Percentiles rank a stretch among this genome's conserved stretches.
These are phyloP conservation scores for Oenanthe javanica DNA, from an alignment of 140 eudicot species.

Conservation along the genomic window DNA sequence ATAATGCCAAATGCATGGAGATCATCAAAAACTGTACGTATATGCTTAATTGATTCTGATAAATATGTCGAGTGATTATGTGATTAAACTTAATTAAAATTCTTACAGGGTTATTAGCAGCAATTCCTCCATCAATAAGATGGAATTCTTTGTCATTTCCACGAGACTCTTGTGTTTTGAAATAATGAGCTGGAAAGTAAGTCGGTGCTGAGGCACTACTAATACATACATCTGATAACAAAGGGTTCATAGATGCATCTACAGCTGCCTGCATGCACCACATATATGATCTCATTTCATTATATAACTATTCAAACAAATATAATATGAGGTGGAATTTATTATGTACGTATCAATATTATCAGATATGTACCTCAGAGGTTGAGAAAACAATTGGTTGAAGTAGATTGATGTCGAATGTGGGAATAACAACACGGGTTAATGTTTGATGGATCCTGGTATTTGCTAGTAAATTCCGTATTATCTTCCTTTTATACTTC, in stretches of 20 bases:
- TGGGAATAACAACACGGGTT: slow-evolving; percentile 16
- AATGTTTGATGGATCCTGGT: slow-evolving; percentile 9
- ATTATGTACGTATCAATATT: neutral
- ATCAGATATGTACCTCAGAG: slow-evolving; percentile 1
- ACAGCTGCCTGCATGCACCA: slow-evolving; percentile 7
- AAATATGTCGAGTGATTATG: neutral
- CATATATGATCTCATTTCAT: neutral
- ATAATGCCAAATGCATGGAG: too few species aligned
- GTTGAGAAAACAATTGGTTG: slow-evolving; percentile 16
- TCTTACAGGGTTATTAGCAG: slow-evolving; percentile 18
- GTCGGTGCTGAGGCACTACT: slow-evolving; percentile 18
- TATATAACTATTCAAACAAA: neutral
- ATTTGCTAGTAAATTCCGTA: slow-evolving; percentile 9
- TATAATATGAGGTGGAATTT: neutral
- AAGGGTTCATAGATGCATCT: slow-evolving; percentile 12
- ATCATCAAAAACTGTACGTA: neutral
- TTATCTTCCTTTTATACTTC: slow-evolving; percentile 10
- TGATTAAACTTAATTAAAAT: neutral
- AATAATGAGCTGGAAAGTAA: slow-evolving; percentile 15
- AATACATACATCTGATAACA: slow-evolving; percentile 16
- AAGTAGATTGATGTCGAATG: slow-evolving; percentile 18
- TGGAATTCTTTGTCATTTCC: slow-evolving; percentile 22
- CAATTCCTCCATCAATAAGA: slow-evolving; percentile 19
- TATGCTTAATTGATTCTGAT: too few species aligned
- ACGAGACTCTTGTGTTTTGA: slow-evolving; percentile 1